phyloP scores from a whole-genome alignment of 2,329 filamentous ascomycete species.

The Xylariales sp. region DNA sequence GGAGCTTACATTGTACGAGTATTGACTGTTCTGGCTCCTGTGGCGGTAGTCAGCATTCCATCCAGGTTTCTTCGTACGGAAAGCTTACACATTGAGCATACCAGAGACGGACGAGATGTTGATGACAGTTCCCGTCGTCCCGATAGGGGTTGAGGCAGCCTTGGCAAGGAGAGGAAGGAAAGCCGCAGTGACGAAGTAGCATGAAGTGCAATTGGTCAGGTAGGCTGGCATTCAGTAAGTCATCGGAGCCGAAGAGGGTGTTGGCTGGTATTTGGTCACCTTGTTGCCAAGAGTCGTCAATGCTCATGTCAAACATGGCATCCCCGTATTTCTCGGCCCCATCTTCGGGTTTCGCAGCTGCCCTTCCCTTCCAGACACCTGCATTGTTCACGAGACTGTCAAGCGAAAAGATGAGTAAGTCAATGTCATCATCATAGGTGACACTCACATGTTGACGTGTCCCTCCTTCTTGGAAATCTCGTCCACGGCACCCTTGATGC shows the following conservation, averaged over 20 bases:
- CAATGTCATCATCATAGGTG: not conserved
- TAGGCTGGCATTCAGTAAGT: constrained; percentile 28
- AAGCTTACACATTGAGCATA: constrained; percentile 34
- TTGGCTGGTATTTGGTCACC: constrained; percentile 10
- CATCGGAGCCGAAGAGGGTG: not conserved
- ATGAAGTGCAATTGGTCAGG: constrained; percentile 44
- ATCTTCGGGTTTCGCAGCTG: constrained; percentile 13
- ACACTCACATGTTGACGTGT: constrained; percentile 40
- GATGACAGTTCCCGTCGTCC: constrained; percentile 45
- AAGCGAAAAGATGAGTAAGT: not conserved
- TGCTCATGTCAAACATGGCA: constrained; percentile 20
- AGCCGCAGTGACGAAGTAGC: constrained; percentile 49
- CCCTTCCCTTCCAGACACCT: constrained; percentile 32
- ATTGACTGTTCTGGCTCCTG: constrained; percentile 20
- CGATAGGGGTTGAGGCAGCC: constrained; percentile 37
- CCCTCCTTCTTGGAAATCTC: constrained; percentile 48
- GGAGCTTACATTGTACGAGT: constrained; percentile 21
- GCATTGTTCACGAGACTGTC: constrained; percentile 46
- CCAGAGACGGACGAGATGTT: constrained; percentile 50
- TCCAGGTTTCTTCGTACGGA: not conserved
- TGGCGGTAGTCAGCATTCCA: not conserved
- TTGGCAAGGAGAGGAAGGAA: constrained; percentile 50
- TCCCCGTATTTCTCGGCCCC: constrained; percentile 21
- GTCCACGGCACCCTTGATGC: constrained; percentile 40
- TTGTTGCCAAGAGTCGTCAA: constrained; percentile 20